Percentiles rank a stretch among this genome's conserved stretches.
Evolutionary conservation across 2,329 filamentous ascomycete species (phyloP).

Genomic region (Verticillium nonalfalfae): DNA sequence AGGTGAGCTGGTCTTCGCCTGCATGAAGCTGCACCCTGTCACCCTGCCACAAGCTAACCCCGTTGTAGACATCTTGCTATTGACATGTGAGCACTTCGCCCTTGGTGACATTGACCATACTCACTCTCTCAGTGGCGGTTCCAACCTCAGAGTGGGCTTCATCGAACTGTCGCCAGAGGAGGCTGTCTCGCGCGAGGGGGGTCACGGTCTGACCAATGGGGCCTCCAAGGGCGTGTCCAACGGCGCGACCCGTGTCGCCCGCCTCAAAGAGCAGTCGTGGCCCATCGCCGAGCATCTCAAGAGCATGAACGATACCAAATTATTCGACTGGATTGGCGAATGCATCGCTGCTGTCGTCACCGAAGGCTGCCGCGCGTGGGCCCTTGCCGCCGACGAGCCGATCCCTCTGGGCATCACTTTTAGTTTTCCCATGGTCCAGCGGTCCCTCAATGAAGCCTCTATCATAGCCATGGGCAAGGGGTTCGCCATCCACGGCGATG

Average conservation of each 20-base stretch:
- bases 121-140: constrained; percentile 48
- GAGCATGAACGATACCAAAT: constrained; percentile 51
- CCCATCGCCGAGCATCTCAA: constrained; percentile 69
- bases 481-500: constrained; percentile 54
- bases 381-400: constrained; percentile 33
- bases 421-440: constrained; percentile 64
- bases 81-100: constrained; percentile 50
- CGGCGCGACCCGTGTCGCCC: constrained; percentile 36
- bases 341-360: constrained; percentile 69
- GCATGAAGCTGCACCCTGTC: no score
- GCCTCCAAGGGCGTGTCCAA: constrained; percentile 8
- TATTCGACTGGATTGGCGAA: constrained; percentile 77
- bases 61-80: constrained; percentile 52
- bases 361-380: constrained; percentile 41
- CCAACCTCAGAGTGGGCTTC: constrained; percentile 63
- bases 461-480: constrained; percentile 67
- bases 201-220: neutral
- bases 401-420: constrained; percentile 64
- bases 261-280: constrained; percentile 65
- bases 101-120: constrained; percentile 1
- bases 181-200: constrained; percentile 9
- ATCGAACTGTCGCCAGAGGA: constrained; percentile 48
- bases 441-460: constrained; percentile 53
- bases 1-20: constrained; percentile 33
- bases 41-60: neutral